phyloP scores from a whole-genome alignment of 805 yeast genomes.

The Martiniozyma abietophila region DNA sequence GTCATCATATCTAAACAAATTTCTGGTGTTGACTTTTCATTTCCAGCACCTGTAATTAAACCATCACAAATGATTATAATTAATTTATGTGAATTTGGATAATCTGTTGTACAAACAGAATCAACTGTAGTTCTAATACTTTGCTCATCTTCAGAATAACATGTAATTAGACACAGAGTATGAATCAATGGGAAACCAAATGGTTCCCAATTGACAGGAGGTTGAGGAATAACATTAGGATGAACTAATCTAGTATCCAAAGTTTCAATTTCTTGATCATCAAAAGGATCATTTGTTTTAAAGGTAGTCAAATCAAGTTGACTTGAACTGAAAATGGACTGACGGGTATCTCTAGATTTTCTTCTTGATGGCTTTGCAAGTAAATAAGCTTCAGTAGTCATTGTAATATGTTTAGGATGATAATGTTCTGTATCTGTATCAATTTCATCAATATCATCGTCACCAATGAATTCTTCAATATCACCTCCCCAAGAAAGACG shows the following conservation, averaged over 20 bases:
- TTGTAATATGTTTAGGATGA: constrained; percentile 44
- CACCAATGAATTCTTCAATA: constrained; percentile 22
- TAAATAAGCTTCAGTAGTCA: constrained; percentile 50
- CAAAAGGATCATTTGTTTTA: constrained; percentile 16
- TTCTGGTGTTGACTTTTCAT: constrained; percentile 81
- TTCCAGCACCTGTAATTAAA: constrained; percentile 88
- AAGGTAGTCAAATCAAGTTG: constrained; percentile 9
- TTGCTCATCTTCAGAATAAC: constrained; percentile 86
- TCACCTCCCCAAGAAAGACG: constrained; percentile 33
- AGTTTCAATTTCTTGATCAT: constrained; percentile 31
- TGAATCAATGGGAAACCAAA: constrained; percentile 73
- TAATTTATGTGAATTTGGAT: constrained; percentile 90
- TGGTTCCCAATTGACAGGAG: constrained; percentile 84
- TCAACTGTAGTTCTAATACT: constrained; percentile 85
- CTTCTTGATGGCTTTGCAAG: constrained; percentile 12
- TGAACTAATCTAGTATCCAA: constrained; percentile 53
- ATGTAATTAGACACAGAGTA: constrained; percentile 71
- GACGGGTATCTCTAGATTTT: no score
- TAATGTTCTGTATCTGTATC: constrained; percentile 18
- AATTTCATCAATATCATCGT: constrained; percentile 6
- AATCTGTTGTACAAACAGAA: constrained; percentile 89
- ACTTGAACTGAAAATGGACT: constrained; percentile 9
- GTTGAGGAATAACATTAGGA: constrained; percentile 82
- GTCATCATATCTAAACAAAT: constrained; percentile 82
- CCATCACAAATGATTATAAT: constrained; percentile 89